Conservation (phyloP, 768 basidiomycete species). For the Boletus patriciae region DNA sequence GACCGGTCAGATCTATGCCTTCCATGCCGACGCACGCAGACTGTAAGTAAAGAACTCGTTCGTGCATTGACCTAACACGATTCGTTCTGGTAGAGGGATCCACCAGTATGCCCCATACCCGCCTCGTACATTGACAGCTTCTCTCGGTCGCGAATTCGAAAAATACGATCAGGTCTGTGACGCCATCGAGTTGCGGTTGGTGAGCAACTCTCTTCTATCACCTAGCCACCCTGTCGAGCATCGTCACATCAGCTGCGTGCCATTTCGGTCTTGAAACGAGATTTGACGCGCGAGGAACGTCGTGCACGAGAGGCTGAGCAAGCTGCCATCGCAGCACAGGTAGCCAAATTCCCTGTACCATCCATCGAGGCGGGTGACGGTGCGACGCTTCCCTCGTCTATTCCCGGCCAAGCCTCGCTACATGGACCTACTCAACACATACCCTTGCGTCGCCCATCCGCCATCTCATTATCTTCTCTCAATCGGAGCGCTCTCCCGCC, state of each 20-base stretch:
- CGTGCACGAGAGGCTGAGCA: slow-evolving; percentile 47
- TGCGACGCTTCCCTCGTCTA: slow-evolving; percentile 26
- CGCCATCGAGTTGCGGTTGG: slow-evolving; percentile 69
- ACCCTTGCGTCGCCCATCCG: slow-evolving; percentile 62
- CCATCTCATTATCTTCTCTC: slow-evolving; percentile 78
- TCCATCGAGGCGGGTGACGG: slow-evolving; percentile 20
- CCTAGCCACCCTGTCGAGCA: neutral
- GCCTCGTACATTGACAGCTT: slow-evolving; percentile 60
- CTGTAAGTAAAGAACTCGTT: slow-evolving; percentile 46
- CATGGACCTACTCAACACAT: slow-evolving; percentile 30
- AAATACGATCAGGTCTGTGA: slow-evolving; percentile 81
- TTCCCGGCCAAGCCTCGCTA: slow-evolving; percentile 37
- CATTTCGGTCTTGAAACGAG: slow-evolving; percentile 69
- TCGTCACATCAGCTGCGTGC: slow-evolving; percentile 58
- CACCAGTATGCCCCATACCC: slow-evolving; percentile 58
- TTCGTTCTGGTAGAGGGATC: slow-evolving; percentile 46
- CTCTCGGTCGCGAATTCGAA: slow-evolving; percentile 72
- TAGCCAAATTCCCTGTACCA: slow-evolving; percentile 27
- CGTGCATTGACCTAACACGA: neutral
- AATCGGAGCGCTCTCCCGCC: slow-evolving; percentile 68
- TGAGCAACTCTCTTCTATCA: slow-evolving; percentile 34
- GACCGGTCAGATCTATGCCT: slow-evolving; percentile 69
- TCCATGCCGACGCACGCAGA: slow-evolving; percentile 62
- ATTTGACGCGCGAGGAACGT: slow-evolving; percentile 61
- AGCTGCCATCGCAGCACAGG: slow-evolving; percentile 38